Base-by-base conservation (phyloP, 768 basidiomycete genomes). In the Tricholoma flavovirens region DNA sequence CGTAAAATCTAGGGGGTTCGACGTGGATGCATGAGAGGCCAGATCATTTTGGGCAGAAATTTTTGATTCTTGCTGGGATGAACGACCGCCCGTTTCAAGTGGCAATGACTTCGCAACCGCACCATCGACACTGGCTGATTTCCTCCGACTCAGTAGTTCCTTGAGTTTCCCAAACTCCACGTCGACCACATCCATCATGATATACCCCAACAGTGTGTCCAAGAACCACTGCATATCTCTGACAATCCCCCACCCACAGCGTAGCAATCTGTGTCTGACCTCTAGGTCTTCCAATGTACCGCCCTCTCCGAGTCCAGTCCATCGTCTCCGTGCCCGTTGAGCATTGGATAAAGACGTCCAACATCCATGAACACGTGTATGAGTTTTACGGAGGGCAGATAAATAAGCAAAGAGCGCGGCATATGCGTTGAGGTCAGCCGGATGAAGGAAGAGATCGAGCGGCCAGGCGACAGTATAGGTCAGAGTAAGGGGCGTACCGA, bases 181-280 rank as follows among this genome's bases (percentile, higher is more conserved):
- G 57, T 94, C 93, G 32, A 94, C 79, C 8, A 96, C 93, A 59
- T 96, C 93, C 64, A 82, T 88, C 90, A 92, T 90, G 57, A 92
- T 82, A 68, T 97, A 95, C 9, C 84, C 84, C 54, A 90, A 72
- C 2, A 97, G 65, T 24, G 84, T 85, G 67, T 94, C 92, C 56
- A 96, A 74, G 66, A 94, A 95, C 91, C 92, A 95, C 40, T 84
- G 81, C 93, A 95, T 93, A 64, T 88, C 84, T 64, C 91, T 74
- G 7, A 93, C 87, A 29, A 88, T 80, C 1, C 90, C 91, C 93
- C 93, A 97, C 1, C 88, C 87, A 57, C 84, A 86, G 56, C 93
- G 77, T 55, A 91, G 73, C 17, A 93, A 77, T 51, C 76, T 76
- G 56, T 80, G 78, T 36, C 90, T 80, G 10, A 77, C 77, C 42